These are phyloP conservation scores for Stentor coeruleus DNA, from an alignment of 73 alveolate genomes.

Conservation along the genomic window DNA sequence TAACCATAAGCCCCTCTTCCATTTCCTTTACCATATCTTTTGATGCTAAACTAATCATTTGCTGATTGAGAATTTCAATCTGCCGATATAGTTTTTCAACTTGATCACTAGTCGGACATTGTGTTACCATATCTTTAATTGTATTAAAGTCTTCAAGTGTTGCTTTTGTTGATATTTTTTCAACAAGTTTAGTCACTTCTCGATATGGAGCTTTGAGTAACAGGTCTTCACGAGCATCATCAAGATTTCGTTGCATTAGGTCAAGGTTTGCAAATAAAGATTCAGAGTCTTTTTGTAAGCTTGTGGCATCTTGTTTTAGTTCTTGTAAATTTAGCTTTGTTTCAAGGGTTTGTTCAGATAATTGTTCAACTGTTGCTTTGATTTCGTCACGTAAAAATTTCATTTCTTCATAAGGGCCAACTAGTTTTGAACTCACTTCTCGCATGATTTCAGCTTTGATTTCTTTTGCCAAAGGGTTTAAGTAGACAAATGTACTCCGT, in stretches of 20 bases:
- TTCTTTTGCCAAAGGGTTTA: slow-evolving; percentile 8
- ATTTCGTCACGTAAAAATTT: neutral
- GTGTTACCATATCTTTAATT: neutral
- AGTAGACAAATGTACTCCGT: slow-evolving; percentile 4
- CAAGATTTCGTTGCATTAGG: neutral
- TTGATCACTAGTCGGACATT: slow-evolving; percentile 16
- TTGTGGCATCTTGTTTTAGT: neutral
- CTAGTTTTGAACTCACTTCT: slow-evolving; percentile 6
- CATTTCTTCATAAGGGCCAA: slow-evolving; percentile 8
- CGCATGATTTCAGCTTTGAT: slow-evolving; percentile 16
- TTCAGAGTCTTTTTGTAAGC: neutral
- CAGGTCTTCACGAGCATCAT: neutral
- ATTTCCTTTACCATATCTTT: slow-evolving; percentile 10
- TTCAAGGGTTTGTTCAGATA: neutral
- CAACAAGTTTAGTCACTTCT: neutral
- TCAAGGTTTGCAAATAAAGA: neutral
- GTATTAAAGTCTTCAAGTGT: neutral
- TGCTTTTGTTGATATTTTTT: slow-evolving; percentile 13
- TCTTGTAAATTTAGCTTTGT: neutral
- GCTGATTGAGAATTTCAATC: neutral
- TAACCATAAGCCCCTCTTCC: neutral
- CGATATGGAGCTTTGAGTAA: neutral
- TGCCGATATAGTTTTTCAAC: neutral
- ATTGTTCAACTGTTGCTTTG: neutral
- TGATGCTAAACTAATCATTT: slow-evolving; percentile 3